Percentiles rank a stretch among this genome's conserved stretches.
phyloP scores from a whole-genome alignment of 176 grass and related monocot species.

The Aechmea fasciata region DNA sequence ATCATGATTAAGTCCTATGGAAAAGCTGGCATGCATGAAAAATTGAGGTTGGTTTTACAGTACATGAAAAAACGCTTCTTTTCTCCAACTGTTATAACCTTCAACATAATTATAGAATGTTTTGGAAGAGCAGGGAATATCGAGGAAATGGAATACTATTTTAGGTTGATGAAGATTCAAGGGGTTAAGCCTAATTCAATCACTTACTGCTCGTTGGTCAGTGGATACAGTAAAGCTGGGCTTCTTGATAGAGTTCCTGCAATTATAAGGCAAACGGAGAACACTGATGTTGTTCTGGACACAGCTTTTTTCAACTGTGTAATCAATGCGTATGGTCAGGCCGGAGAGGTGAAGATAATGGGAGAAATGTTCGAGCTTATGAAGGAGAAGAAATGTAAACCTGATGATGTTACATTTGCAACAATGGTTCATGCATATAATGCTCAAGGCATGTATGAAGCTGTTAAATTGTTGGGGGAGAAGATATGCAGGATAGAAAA shows the following conservation, averaged over 20 bases:
- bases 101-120: constrained; percentile 67
- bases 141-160: constrained; percentile 88
- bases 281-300: constrained; percentile 66
- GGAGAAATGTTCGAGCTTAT: constrained; percentile 72
- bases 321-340: constrained; percentile 57
- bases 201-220: constrained; percentile 81
- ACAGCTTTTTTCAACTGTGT: constrained; percentile 84
- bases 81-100: constrained; percentile 43
- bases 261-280: constrained; percentile 72
- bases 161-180: constrained; percentile 72
- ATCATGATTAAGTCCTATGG: constrained; percentile 81
- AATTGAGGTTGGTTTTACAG: constrained; percentile 52
- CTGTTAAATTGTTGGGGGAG: constrained; percentile 37
- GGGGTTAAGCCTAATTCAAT: constrained; percentile 64
- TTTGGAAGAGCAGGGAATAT: constrained; percentile 64
- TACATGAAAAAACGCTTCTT: constrained; percentile 70
- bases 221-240: constrained; percentile 55
- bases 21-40: constrained; percentile 43
- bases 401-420: constrained; percentile 54
- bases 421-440: constrained; percentile 64
- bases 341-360: constrained; percentile 70
- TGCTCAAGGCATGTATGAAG: constrained; percentile 50
- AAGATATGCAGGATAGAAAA: constrained; percentile 27
- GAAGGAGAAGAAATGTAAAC: constrained; percentile 79
- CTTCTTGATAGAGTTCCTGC: constrained; percentile 57